Percentiles rank a stretch among this genome's conserved stretches.
Evolutionary conservation across 2,329 filamentous ascomycete species (phyloP).

Genomic region (Ilyonectria sp.): DNA sequence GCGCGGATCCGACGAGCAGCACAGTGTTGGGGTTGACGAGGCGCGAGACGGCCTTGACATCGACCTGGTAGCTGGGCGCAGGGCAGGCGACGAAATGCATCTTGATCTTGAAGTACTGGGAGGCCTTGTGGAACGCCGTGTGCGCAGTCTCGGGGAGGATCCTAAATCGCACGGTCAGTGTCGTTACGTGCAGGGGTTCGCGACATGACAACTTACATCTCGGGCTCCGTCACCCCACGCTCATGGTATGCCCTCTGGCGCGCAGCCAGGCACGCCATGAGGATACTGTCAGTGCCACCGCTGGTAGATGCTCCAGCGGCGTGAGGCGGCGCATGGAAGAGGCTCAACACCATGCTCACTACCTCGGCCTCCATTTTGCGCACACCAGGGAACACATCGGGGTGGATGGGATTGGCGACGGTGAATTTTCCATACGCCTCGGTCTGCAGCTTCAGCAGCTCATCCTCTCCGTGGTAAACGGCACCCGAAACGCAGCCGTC

Average conservation of each 20-base stretch:
- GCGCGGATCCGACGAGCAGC: constrained; percentile 92
- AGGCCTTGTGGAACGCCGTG: constrained; percentile 96
- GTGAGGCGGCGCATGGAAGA: constrained; percentile 92
- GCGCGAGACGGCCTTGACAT: constrained; percentile 82
- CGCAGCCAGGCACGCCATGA: constrained; percentile 94
- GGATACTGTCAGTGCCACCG: constrained; percentile 95
- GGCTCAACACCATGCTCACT: constrained; percentile 91
- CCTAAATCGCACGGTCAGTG: constrained; percentile 61
- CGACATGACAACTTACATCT: constrained; percentile 77
- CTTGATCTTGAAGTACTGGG: constrained; percentile 97
- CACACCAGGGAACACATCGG: constrained; percentile 97
- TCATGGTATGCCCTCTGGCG: constrained; percentile 91
- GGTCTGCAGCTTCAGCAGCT: constrained; percentile 86
- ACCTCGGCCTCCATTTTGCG: constrained; percentile 99
- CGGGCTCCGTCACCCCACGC: constrained; percentile 89
- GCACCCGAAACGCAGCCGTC: constrained; percentile 95
- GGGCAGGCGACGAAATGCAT: constrained; percentile 90
- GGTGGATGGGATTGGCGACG: constrained; percentile 96
- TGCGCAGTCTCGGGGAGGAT: constrained; percentile 96
- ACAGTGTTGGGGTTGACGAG: constrained; percentile 96
- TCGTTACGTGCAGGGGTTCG: background rate
- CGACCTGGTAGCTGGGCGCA: constrained; percentile 87
- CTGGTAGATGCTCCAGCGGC: constrained; percentile 91
- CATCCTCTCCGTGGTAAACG: constrained; percentile 93
- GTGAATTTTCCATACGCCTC: constrained; percentile 96